Percentiles rank a stretch among this genome's conserved stretches.
Conservation (phyloP, 805 yeast genomes). For the Metschnikowia lachancei region DNA sequence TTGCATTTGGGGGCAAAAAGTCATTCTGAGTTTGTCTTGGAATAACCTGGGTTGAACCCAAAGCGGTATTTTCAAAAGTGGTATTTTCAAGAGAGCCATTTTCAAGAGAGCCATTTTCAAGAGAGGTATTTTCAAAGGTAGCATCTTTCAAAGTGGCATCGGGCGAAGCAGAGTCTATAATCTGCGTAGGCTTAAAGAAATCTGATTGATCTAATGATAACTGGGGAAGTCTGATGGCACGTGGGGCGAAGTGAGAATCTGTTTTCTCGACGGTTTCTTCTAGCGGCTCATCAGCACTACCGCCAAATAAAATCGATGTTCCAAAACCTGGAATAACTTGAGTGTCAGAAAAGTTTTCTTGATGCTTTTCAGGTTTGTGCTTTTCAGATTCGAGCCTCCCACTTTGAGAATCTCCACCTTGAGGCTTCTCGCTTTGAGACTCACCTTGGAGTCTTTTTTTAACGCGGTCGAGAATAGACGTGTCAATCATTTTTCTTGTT, state of each 20-base stretch:
- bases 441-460: conserved; percentile 26
- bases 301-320: conserved; percentile 16
- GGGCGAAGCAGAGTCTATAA: conserved; percentile 6
- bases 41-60: conserved; percentile 7
- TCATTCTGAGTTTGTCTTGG: neutral
- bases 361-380: neutral
- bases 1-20: conserved; percentile 1
- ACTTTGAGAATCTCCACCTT: too few relatives aligned
- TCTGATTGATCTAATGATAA: conserved; percentile 24
- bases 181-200: conserved; percentile 12
- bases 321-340: conserved; percentile 19
- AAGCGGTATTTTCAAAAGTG: neutral
- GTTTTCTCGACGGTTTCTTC: neutral
- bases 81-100: too few relatives aligned
- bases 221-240: conserved; percentile 30
- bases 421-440: too few relatives aligned
- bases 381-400: conserved; percentile 2
- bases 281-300: conserved; percentile 1
- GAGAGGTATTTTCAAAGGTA: too few relatives aligned
- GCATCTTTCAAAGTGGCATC: neutral
- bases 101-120: too few relatives aligned
- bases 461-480: conserved; percentile 25
- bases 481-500: conserved; percentile 3
- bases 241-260: neutral
- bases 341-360: conserved; percentile 5